Percentiles rank a stretch among this genome's conserved stretches.
These are phyloP conservation scores for Fusarium musae DNA, from an alignment of 2,329 filamentous ascomycete genomes.

Conservation along the genomic window DNA sequence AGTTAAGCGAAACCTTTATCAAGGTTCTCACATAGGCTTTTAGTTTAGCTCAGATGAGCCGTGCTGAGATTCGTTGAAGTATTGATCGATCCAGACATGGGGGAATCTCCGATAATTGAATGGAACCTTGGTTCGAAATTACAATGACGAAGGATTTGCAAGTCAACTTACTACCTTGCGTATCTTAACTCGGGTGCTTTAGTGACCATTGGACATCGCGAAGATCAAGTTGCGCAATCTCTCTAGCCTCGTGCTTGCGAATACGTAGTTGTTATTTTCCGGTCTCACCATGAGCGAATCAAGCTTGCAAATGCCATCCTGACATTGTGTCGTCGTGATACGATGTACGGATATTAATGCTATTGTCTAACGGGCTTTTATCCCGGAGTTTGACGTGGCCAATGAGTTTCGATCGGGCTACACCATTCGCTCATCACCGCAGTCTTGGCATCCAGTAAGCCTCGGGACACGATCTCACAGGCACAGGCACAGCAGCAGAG, in stretches of 20 bases:
- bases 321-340: conserved; percentile 1
- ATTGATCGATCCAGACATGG: conserved; percentile 18
- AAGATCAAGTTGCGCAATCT: not conserved
- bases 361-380: conserved; percentile 16
- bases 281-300: not conserved
- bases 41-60: not conserved
- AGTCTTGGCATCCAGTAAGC: conserved; percentile 33
- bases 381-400: conserved; percentile 13
- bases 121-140: conserved; percentile 1
- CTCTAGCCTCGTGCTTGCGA: not conserved
- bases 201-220: not conserved
- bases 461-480: conserved; percentile 28
- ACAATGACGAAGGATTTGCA: conserved; percentile 10
- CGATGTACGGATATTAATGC: conserved; percentile 30
- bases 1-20: conserved; percentile 27
- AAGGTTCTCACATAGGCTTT: not conserved
- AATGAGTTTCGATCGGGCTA: conserved; percentile 18
- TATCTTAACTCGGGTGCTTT: not conserved
- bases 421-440: conserved; percentile 24
- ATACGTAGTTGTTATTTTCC: not conserved
- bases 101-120: conserved; percentile 15
- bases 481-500: conserved; percentile 17
- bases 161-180: not conserved
- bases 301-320: conserved; percentile 1
- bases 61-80: not conserved